Base-by-base conservation (phyloP, 768 basidiomycete genomes). In the Kondoa malvinella region DNA sequence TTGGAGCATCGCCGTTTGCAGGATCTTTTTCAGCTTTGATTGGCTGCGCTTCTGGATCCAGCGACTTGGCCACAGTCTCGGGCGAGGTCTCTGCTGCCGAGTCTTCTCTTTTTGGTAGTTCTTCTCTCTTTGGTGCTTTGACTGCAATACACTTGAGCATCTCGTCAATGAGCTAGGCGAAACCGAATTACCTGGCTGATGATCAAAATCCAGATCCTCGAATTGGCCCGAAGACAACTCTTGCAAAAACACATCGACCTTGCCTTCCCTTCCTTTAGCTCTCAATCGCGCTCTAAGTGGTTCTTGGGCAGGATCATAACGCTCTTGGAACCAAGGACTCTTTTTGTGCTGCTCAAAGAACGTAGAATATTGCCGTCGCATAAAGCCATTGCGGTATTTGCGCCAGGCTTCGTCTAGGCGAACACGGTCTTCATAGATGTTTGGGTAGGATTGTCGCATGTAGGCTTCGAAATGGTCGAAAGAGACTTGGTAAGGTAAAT, bases 401-500 rank as follows among this genome's bases (percentile, higher is more conserved):
- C 66, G 66, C 66, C 68, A 75, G 25, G 69, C 65, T 8, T 68
- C 66, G 4, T 71, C 68, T 50, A 73, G 66, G 32, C 67, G 68
- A 2, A 61, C 60, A n/a, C 56, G 1, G 3, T 67, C 60, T 30
- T 70, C 56, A 62, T n/a, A 16, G 3, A 60, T 15, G 67, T 56
- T n/a, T 25, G 66, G n/a, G 61, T 67, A 29, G 27, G 32, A 33
- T 65, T 57, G 25, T 3, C 27, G 25, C 67, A 72, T 69, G 68
- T 67, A 74, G 58, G 72, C 73, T 27, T 65, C 1, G 57, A 74
- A 75, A 70, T 73, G 71, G 31, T 66, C 58, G 57, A 66, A 58
- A 2, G 67, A 34, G 14, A 72, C 72, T 29, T 34, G 63, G 65
- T 70, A 71, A 3, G 69, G 65, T 8, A 73, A 65, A 4, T 65